phyloP scores from a whole-genome alignment of 2,329 filamentous ascomycete genomes.

The Neobulgaria alba region DNA sequence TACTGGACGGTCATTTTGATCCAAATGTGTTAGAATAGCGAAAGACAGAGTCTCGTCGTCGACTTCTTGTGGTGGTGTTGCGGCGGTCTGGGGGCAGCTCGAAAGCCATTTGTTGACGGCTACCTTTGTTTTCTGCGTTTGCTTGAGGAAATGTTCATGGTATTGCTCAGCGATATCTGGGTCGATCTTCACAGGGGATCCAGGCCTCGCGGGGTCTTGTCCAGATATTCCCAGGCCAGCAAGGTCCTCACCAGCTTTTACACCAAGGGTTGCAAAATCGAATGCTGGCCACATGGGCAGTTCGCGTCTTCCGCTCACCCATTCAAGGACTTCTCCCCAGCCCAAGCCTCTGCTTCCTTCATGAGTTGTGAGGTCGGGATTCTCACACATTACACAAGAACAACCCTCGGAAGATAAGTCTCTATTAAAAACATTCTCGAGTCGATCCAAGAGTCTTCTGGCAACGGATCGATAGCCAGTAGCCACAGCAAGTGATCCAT shows the following conservation, averaged over 20 bases:
- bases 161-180: conserved; percentile 93
- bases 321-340: conserved; percentile 92
- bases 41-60: conserved; percentile 92
- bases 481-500: conserved; percentile 86
- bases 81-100: conserved; percentile 60
- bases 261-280: conserved; percentile 54
- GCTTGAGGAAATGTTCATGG: conserved; percentile 81
- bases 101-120: conserved; percentile 86
- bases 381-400: conserved; percentile 69
- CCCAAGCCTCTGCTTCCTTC: conserved; percentile 62
- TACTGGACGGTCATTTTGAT: conserved; percentile 63
- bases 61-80: conserved; percentile 75
- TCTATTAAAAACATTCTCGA: conserved; percentile 89
- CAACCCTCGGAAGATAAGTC: conserved; percentile 86
- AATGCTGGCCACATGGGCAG: conserved; percentile 87
- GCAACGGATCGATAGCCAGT: conserved; percentile 95
- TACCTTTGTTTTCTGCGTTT: conserved; percentile 87
- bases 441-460: conserved; percentile 74
- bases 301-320: conserved; percentile 81
- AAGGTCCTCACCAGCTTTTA: conserved; percentile 50
- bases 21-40: conserved; percentile 83
- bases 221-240: conserved; percentile 46
- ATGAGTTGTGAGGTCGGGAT: conserved; percentile 37
- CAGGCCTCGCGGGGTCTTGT: conserved; percentile 52
- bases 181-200: conserved; percentile 67